Evolutionary conservation across 2,329 filamentous ascomycete species (phyloP), one percentile per base, ranked within the genome.

Genomic region (Verticillium nonalfalfae): DNA sequence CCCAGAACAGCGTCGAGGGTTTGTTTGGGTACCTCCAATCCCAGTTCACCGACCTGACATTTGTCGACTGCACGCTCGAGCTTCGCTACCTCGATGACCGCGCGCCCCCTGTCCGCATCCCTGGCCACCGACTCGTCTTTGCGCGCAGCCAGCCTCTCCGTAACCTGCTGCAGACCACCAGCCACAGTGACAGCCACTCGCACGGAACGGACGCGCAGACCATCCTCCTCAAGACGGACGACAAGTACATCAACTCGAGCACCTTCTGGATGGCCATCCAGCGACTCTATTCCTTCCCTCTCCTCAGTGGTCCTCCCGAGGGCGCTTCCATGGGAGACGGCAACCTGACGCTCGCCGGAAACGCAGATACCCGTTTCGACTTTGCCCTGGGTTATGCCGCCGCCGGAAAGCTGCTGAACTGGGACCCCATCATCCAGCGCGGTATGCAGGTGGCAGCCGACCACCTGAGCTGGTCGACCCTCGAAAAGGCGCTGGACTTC

Each of bases 361-460:
- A 76, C 58, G 65, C 73, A 55, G 66, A 69, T 26, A 79, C 81
- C 7, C 78, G 77, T 21, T 79, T 85, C 62, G 75, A 80, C 36
- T 83, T 84, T 64, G 82, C 81, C n/a, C 73, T 91, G 21, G 85
- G 85, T 31, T 89, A 90, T 68, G 82, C 86, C 56, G 85, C 87
- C 33, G 83, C 86, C 5, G 88, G 87, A 0, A 77, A 83, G 58
- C 75, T 85, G 45, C 75, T 91, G 15, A 76, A 78, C 50, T 81
- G 88, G 69, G 77, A 75, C 2, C 78, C 80, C 31, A 79, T 90
- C 33, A 76, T 82, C 11, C 73, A 78, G 56, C 81, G 85, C 39
- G 88, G 86, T 39, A 74, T 88, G 33, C 81, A 85, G 57, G 79
- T 89, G 63, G 86, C 85, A 1, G 76, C 80, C 39, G 78, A 80